Evolutionary conservation across 805 yeast genomes (phyloP), one percentile per base, ranked within the genome.

Genomic region (Candida multigemmis): DNA sequence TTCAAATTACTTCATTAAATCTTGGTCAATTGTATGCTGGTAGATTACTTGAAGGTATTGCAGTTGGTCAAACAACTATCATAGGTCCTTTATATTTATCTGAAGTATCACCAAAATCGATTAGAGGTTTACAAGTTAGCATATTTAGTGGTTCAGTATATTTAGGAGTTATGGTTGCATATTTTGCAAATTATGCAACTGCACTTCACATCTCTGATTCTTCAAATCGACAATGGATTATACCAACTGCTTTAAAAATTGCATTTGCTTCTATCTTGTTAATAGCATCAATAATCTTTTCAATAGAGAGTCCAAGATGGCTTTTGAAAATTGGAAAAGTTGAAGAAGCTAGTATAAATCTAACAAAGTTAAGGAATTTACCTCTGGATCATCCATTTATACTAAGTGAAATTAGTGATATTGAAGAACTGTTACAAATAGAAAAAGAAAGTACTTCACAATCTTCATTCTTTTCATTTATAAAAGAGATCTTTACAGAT

Each of bases 11-110:
- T 5, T 44, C 72, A 3, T 46, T 37, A 25, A 23, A 30, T 2
- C 53, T 68, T n/a, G 74, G 69, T 6, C 77, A 70, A 36, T 44
- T 71, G 16, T 66, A 65, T 31, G 73, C 65, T 17, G 76, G 77
- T 6, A 51, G 76, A 30, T 50, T 69, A 15, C 37, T 70, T 22
- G 73, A 68, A 35, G 76, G 76, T 13, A 37, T 66, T 12, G 70
- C 67, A 14, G 50, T 71, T 26, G 75, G 77, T 10, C 70, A 68
- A 36, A 63, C 76, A 5, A 62, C 67, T 8, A 69, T 68, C n/a
- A 55, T 65, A 30, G 74, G 74, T 3, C 75, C 75, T 8, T 55
- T 66, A 22, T 68, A 67, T 34, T 39, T 68, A 23, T 56, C 70
- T 2, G 77, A 71, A 39, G 56, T 65, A 19, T 52, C 74, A 6